Base-by-base conservation (phyloP, 768 basidiomycete species). In the Gyrodon lividus region DNA sequence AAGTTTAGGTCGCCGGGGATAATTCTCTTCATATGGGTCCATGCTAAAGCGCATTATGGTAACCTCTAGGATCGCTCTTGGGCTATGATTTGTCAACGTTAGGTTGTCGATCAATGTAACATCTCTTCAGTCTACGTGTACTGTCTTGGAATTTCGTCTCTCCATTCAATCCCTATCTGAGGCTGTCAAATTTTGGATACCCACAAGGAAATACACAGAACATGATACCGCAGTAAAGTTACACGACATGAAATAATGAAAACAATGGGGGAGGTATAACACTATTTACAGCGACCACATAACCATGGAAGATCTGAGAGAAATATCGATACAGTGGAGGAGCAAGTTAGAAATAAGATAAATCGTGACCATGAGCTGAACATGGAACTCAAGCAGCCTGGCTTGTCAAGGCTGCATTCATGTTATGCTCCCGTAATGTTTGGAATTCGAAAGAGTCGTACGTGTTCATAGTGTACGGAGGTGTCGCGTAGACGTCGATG, bases 1-100 rank as follows among this genome's bases (percentile, higher is more conserved):
- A 65, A 83, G 83, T 24, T 76, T 66, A 28, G 56, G 85, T 43
- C 76, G 79, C 23, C 65, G 60, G 46, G 61, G 68, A 35, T 65
- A 19, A 62, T 17, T 17, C 9, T 17, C 42, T n/a, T n/a, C n/a
- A n/a, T n/a, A n/a, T 10, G 19, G 6, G 19, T 14, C 22, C 13
- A 9, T 23, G 41, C 4, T n/a, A 6, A 16, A 24, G 17, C 24
- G 28, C 30, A 9, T 26, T 28, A n/a, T 46, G 47, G 46, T 33
- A 9, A 57, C 20, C 4, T 23, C 13, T 10, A 6, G 10, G 24
- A 26, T 34, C 33, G 33, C 35, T 35, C 35, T 35, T 35, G 8
- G 30, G 30, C 9, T 30, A 8, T 17, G 35, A n/a, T n/a, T 12
- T 34, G n/a, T 34, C 33, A 3, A 1, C 35, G n/a, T 10, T 37